Base-by-base conservation (phyloP, 768 basidiomycete species). In the Russula foetens region DNA sequence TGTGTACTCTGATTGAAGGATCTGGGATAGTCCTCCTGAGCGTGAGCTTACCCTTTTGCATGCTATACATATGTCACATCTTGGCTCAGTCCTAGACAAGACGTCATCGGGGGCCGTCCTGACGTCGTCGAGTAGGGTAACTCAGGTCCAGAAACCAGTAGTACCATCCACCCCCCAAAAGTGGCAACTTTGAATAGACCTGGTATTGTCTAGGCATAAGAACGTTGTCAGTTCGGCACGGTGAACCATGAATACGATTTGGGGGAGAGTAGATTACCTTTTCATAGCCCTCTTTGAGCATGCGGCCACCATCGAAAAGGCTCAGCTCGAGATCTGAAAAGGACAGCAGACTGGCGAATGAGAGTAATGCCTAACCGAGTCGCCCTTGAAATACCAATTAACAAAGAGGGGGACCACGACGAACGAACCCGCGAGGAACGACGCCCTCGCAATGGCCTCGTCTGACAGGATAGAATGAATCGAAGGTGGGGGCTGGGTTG, bases 71-170 rank as follows among this genome's bases (percentile, higher is more conserved):
- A 81, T 81, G 29, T 77, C 76, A 47, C 69, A 63, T 43, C 75
- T 71, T 4, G 75, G 75, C n/a, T 75, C 73, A 59, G 66, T 60
- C 53, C 76, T 72, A 28, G 79, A 80, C 5, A 81, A 69, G 29
- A 73, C 72, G 21, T 78, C 72, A 50, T 81, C 79, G 6, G 75
- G 71, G n/a, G 76, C 76, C 59, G 69, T 76, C 24, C 80, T 75
- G 19, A 85, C 66, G 43, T 84, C 83, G 7, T 83, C 78, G 14
- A 83, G n/a, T n/a, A n/a, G n/a, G n/a, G 68, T 48, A 77, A 70
- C 26, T 75, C 61, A 0, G 71, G 68, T 1, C 79, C 76, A 21
- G 73, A 73, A 23, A 78, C 68, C 8, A n/a, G n/a, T n/a, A 84
- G 67, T 23, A 81, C 72, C 15, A 75, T 59, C 81, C 82, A 83